Evolutionary conservation across 2,329 filamentous ascomycete species (phyloP), one percentile per base, ranked within the genome.

Genomic region (Penicillium decumbens): DNA sequence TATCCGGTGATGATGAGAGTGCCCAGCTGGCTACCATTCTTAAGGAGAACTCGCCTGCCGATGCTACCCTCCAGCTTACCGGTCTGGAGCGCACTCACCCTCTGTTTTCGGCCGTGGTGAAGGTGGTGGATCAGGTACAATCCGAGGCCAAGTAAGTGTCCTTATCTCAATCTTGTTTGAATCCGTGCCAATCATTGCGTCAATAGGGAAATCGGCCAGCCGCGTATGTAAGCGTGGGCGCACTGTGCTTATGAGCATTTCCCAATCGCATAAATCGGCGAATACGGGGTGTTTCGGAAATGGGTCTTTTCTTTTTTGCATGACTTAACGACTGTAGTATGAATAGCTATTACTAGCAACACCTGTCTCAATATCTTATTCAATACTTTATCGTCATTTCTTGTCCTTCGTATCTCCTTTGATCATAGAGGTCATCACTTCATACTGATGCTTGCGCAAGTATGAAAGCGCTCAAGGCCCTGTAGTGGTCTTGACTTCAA

Each of bases 1-100:
- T 96, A 48, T 82, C 91, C 61, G 90, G 84, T 10, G 93, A 98
- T 57, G 88, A 95, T 0, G 93, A 97, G 80, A 95, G 88, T 56
- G 78, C 75, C 58, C 85, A 95, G 73, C 80, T 98, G 9, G 88
- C 89, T 64, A 84, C 88, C 76, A 89, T 95, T 66, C 86, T 98
- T 76, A 83, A 87, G 53, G 79, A 84, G 55, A 80, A 86, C 65
- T 77, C 78, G 2, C 77, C 92, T 12, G 84, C 88, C 60, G 84
- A 87, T 1, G 87, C 92, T 7, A 88, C 92, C 40, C 75, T 78
- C 67, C 81, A 92, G 72, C 81, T 98, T 56, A 95, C 88, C 60
- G 90, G 90, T 35, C 78, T 98, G 49, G 83, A 89, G 62, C 74
- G 82, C 51, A 76, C 72, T 23, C 88, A 97, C 67, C 86, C 88